Percentiles rank a stretch among this genome's conserved stretches.
Conservation (phyloP, 345 rosid species). For the Populus deltoides region DNA sequence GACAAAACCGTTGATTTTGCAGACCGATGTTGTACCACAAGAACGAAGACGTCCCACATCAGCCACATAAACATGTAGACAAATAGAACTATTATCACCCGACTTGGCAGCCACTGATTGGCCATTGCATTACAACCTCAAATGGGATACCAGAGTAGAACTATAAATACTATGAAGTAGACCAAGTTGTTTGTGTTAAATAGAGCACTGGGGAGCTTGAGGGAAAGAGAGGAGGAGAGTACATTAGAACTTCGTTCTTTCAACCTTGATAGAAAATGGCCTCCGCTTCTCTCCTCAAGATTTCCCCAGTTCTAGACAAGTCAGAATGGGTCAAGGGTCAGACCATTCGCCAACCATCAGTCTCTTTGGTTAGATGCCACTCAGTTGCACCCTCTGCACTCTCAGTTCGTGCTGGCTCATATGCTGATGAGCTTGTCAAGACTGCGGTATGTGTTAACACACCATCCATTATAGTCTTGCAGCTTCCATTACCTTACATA, state of each 20-base stretch:
- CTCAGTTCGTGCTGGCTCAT: slow-evolving; percentile 70
- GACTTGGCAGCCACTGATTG: slow-evolving; percentile 22
- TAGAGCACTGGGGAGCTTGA: slow-evolving; percentile 12
- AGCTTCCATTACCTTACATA: background rate
- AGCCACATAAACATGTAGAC: slow-evolving; percentile 1
- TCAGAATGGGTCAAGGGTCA: slow-evolving; percentile 79
- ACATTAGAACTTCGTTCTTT: background rate
- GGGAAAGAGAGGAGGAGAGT: background rate
- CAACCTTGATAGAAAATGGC: slow-evolving; percentile 48
- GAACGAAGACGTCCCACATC: background rate
- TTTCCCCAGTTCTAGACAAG: slow-evolving; percentile 74
- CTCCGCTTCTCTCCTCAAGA: slow-evolving; percentile 74
- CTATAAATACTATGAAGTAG: slow-evolving; percentile 9
- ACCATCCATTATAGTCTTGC: too few relatives aligned
- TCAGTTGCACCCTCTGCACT: slow-evolving; percentile 42
- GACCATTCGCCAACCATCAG: slow-evolving; percentile 56
- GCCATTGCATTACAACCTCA: slow-evolving; percentile 30
- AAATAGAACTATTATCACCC: slow-evolving; percentile 16
- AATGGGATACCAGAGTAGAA: slow-evolving; percentile 22
- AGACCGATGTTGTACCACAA: background rate
- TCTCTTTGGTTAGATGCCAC: slow-evolving; percentile 40
- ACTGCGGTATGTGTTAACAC: slow-evolving; percentile 61
- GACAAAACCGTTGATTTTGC: background rate
- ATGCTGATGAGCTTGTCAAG: slow-evolving; percentile 93
- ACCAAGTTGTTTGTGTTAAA: slow-evolving; percentile 4